Conservation (phyloP, 495 filamentous ascomycete species). For the Clohesyomyces aquaticus region DNA sequence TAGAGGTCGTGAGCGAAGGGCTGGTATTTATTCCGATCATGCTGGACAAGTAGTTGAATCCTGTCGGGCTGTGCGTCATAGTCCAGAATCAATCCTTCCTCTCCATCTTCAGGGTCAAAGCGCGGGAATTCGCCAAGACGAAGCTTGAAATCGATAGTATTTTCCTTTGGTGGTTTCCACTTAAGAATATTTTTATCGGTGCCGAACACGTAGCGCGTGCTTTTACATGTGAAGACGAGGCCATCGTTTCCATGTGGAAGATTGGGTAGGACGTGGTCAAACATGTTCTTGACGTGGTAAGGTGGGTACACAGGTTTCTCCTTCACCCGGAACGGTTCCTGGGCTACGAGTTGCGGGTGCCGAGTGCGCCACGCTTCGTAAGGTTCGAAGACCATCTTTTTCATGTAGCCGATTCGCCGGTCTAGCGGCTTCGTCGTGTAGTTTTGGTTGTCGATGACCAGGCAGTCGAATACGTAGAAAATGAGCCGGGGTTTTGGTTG, state of each 20-base stretch:
- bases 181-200: slow-evolving; percentile 94
- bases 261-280: slow-evolving; percentile 76
- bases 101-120: slow-evolving; percentile 63
- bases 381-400: slow-evolving; percentile 75
- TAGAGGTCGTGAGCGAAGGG: slow-evolving; percentile 64
- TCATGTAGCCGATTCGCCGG: slow-evolving; percentile 86
- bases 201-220: slow-evolving; percentile 79
- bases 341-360: slow-evolving; percentile 66
- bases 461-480: slow-evolving; percentile 78
- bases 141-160: slow-evolving; percentile 89
- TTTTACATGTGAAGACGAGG: slow-evolving; percentile 92
- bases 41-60: slow-evolving; percentile 60
- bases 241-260: slow-evolving; percentile 94
- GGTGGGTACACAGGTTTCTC: slow-evolving; percentile 85
- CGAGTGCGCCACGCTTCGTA: slow-evolving; percentile 71
- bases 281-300: slow-evolving; percentile 90
- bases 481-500: slow-evolving; percentile 73
- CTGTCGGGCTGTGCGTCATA: slow-evolving; percentile 61
- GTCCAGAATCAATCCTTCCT: slow-evolving; percentile 53
- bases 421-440: slow-evolving; percentile 80
- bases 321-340: slow-evolving; percentile 77
- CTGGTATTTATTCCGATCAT: slow-evolving; percentile 61
- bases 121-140: slow-evolving; percentile 70
- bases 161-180: slow-evolving; percentile 93
- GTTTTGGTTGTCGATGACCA: slow-evolving; percentile 75